Evolutionary conservation across 495 filamentous ascomycete species (phyloP), one percentile per base, ranked within the genome.

Genomic region (Trichoderma erinaceum): DNA sequence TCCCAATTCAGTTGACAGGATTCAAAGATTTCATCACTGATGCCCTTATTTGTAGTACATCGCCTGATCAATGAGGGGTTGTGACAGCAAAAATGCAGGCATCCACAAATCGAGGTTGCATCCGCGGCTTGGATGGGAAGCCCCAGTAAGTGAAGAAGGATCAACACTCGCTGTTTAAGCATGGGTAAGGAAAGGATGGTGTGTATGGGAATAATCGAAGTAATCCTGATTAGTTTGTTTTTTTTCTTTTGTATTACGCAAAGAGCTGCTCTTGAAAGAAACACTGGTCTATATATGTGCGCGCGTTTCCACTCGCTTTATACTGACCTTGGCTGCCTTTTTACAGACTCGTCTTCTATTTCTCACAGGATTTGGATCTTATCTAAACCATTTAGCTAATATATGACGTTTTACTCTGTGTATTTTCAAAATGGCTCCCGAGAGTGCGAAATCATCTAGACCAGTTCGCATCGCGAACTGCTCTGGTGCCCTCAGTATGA

Each of bases 401-500:
- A 38, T 38, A 38, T 5, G 7, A 5, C 3, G 3, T 46, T 16
- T 5, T 46, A 46, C 12, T 7, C 8, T 6, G 35, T 18, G 0
- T 18, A 18, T 5, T 5, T 46, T 12, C 43, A 46, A 46, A 4
- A 46, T 46, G 43, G 43, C 43, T 46, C 18, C 43, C 43, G 2
- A 15, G 1, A 18, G 13, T 46, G 5, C 43, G 43, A 46, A 18
- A 18, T 46, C 43, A 46, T 46, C 43, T 4, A 71, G 71, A 21
- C 66, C 75, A 3, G 44, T 77, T 41, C 75, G 75, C 41, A 70
- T 77, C 46, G 73, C 70, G 41, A 75, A 74, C n/a, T 71, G 70
- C 8, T 75, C 72, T 25, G 76, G 76, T 58, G 76, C 75, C 71
- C 43, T 46, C 12, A 46, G 43, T 46, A 46, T 46, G 43, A 4